Conservation (phyloP, 768 basidiomycete species). For the Russula sp. region DNA sequence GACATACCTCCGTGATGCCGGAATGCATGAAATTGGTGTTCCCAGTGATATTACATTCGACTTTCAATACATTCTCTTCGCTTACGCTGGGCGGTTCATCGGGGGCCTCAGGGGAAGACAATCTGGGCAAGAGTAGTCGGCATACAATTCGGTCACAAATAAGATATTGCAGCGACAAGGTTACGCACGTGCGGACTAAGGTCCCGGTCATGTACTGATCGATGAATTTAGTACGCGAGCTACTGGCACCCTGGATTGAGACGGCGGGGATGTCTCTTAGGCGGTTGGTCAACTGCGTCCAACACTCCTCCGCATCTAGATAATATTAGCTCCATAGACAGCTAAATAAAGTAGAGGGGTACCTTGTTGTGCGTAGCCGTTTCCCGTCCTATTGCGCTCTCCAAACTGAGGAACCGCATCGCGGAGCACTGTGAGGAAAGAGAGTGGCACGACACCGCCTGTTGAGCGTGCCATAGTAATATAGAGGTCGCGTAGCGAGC, state of each 20-base stretch:
- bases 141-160: not conserved
- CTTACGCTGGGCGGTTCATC: conserved; percentile 64
- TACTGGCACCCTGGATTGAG: conserved; percentile 27
- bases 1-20: conserved; percentile 63
- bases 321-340: not conserved
- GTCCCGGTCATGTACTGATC: conserved; percentile 78
- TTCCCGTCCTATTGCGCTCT: conserved; percentile 49
- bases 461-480: conserved; percentile 66
- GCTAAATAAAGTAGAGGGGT: not conserved
- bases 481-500: conserved; percentile 65
- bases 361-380: conserved; percentile 70
- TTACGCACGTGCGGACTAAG: conserved; percentile 61
- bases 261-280: conserved; percentile 63
- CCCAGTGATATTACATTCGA: conserved; percentile 88
- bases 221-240: conserved; percentile 46
- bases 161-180: not conserved
- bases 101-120: conserved; percentile 76
- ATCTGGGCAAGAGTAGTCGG: conserved; percentile 35
- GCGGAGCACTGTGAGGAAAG: conserved; percentile 67
- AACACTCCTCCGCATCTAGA: conserved; percentile 85
- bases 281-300: conserved; percentile 64
- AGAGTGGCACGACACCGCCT: conserved; percentile 62
- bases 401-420: conserved; percentile 87
- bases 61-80: conserved; percentile 73
- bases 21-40: conserved; percentile 84